Evolutionary conservation across 805 yeast species (phyloP).

Genomic region (Kazachstania viticola): DNA sequence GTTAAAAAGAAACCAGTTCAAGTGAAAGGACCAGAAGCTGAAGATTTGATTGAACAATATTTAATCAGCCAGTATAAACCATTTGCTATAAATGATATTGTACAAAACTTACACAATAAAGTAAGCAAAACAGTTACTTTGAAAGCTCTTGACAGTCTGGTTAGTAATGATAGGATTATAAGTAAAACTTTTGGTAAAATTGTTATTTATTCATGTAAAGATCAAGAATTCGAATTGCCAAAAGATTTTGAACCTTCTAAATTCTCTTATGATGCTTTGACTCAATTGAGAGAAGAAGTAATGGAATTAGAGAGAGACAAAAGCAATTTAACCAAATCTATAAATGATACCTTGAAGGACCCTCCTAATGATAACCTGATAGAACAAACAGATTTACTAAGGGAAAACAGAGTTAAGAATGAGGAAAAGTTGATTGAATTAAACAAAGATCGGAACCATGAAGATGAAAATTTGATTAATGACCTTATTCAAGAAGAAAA

Average conservation of each 20-base stretch:
- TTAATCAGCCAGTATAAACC: slow-evolving; percentile 36
- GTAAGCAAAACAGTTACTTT: slow-evolving; percentile 27
- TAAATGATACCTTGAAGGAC: slow-evolving; percentile 7
- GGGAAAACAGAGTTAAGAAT: slow-evolving; percentile 4
- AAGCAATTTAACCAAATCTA: slow-evolving; percentile 3
- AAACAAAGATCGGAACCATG: slow-evolving; percentile 8
- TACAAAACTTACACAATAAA: slow-evolving; percentile 34
- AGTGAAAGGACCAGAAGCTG: slow-evolving; percentile 22
- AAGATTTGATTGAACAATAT: slow-evolving; percentile 28
- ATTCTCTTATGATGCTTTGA: slow-evolving; percentile 11
- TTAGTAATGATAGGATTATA: slow-evolving; percentile 24
- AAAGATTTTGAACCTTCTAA: slow-evolving; percentile 1
- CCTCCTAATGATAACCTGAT: slow-evolving; percentile 11
- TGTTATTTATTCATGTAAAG: slow-evolving; percentile 32
- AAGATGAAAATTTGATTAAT: slow-evolving; percentile 7
- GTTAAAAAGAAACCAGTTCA: slow-evolving; percentile 9
- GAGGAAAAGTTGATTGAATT: slow-evolving; percentile 5
- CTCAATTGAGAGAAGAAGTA: slow-evolving; percentile 16
- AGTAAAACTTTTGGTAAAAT: slow-evolving; percentile 36
- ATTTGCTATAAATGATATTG: slow-evolving; percentile 35
- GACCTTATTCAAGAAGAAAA: slow-evolving; percentile 6
- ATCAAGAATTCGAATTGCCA: slow-evolving; percentile 13
- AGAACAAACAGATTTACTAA: slow-evolving; percentile 3
- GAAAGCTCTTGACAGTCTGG: slow-evolving; percentile 30
- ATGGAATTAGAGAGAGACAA: slow-evolving; percentile 15